These are phyloP conservation scores for Cetraspora pellucida DNA, from an alignment of 192 early-diverging fungal species.

Conservation along the genomic window DNA sequence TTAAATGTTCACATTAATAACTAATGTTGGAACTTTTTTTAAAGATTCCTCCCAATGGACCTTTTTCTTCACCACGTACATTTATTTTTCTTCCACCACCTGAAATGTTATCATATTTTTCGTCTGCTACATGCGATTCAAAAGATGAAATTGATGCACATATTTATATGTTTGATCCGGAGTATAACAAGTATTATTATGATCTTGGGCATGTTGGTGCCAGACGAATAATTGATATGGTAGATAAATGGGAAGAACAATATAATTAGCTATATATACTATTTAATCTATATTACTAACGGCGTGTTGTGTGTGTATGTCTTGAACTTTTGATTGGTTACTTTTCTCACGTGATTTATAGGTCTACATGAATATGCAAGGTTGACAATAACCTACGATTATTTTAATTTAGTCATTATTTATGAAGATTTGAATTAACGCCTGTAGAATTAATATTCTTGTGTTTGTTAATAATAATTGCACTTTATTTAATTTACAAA, in stretches of 20 bases:
- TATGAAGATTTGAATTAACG: no score
- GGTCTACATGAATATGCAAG: no score
- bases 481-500: no score
- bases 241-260: neutral
- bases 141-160: slow-evolving; percentile 49
- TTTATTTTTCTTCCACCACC: slow-evolving; percentile 39
- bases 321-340: no score
- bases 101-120: slow-evolving; percentile 32
- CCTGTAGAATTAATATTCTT: no score
- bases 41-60: slow-evolving; percentile 41
- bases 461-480: no score
- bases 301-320: no score
- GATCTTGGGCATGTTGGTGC: slow-evolving; percentile 39
- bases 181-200: slow-evolving; percentile 42
- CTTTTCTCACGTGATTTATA: no score
- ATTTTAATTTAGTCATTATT: no score
- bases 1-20: neutral
- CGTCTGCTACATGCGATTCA: slow-evolving; percentile 29
- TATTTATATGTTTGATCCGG: slow-evolving; percentile 46
- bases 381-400: no score
- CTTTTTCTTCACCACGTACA: slow-evolving; percentile 33
- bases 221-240: slow-evolving; percentile 28
- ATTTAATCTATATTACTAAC: no score
- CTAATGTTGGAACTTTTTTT: neutral
- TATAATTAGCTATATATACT: no score